Base-by-base conservation (phyloP, 75 land plant species). In the Pinus tabuliformis region DNA sequence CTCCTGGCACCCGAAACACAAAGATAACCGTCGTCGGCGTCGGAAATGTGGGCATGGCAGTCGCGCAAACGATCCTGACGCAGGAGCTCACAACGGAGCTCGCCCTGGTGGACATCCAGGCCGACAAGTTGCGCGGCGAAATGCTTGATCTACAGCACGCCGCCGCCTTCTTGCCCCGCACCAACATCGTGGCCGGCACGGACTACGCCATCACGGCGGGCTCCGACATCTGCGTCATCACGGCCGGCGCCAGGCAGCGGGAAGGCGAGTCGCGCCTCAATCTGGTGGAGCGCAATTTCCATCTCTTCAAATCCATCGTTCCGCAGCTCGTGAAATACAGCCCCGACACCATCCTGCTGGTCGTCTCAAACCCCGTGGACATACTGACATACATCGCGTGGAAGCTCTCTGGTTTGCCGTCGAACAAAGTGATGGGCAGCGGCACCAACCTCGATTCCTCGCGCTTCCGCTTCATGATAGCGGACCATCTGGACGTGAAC, bases 21-120 rank as follows among this genome's bases (percentile, higher is more conserved):
- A 92, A 88, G 80, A 83, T 90, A 78, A 79, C 92, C 22, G 89
- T 94, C 60, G 81, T 94, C 62, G 97, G 97, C 26, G 88, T 81
- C 26, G 95, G 95, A 17, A 94, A 94, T 77, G 97, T 94, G n/a
- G 97, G 97, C 24, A 94, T 94, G 97, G 97, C 97, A 16, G 86
- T 94, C 36, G 95, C 97, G 20, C 97, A 94, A 76, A 94, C 97
- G 11, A 93, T 93, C 62, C 86, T 94, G 57, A 92, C 97, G 13
- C 92, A 92, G 58, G 95, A 90, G 58, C 81, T 92, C 9, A 81
- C 77, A 20, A 90, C 92, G 70, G 97, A 86, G 80, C 86, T 94
- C 61, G 83, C 86, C 56, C 95, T 94, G 24, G 89, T 94, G 83
- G 96, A 93, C 81, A 79, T 81, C 72, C 80, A 84, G 39, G 56